These are phyloP conservation scores for Sorghum bicolor DNA, from an alignment of 176 grass and related monocot species.

Conservation along the genomic window Sorghum_bicolor_NCBIv3 NC_012879.2:56035501-56036000, in stretches of 20 bases:
- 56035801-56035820: neutral
- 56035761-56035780: neutral
- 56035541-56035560: neutral
- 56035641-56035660: neutral
- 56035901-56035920: neutral
- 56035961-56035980: neutral
- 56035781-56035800: neutral
- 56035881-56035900: constrained; percentile 2
- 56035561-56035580: neutral
- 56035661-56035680: constrained; percentile 10
- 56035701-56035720: neutral
- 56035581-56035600: neutral
- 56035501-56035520: neutral
- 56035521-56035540: neutral
- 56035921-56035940: constrained; percentile 6
- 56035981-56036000: neutral
- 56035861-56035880: neutral
- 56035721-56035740: neutral
- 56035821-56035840: neutral
- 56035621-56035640: neutral
- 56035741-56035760: neutral
- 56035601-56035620: neutral
- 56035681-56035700: neutral
- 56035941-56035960: constrained; percentile 1
- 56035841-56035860: constrained; percentile 3